Evolutionary conservation across 2,329 filamentous ascomycete species (phyloP).

Genomic region (Epichloe festucae): DNA sequence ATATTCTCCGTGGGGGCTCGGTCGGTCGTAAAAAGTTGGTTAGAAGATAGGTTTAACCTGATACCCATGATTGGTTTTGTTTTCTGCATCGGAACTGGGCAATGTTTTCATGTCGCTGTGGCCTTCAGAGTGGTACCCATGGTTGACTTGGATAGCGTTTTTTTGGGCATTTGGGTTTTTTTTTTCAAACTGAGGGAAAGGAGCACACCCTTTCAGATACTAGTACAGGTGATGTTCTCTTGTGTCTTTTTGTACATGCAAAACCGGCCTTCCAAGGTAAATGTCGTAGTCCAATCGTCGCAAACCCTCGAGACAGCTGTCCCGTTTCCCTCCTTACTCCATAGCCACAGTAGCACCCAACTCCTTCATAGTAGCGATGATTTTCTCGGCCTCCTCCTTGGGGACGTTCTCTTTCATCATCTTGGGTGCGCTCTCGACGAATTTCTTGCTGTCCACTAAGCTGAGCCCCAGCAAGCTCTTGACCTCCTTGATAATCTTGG

Average conservation of each 20-base stretch:
- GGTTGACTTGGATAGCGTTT: not conserved
- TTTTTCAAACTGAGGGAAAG: not conserved
- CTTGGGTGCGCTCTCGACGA: conserved; percentile 96
- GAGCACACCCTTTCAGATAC: conserved; percentile 16
- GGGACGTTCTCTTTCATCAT: conserved; percentile 97
- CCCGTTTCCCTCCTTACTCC: conserved; percentile 49
- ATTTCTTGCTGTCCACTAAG: conserved; percentile 99
- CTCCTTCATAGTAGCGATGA: conserved; percentile 85
- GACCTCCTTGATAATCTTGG: conserved; percentile 99
- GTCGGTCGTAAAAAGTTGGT: not conserved
- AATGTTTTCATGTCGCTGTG: not conserved
- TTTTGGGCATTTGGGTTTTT: not conserved
- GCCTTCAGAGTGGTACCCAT: not conserved
- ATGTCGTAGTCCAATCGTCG: conserved; percentile 11
- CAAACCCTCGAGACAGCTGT: not conserved
- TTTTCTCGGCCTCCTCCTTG: conserved; percentile 99
- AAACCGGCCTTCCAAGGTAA: conserved; percentile 20
- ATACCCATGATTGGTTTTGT: conserved; percentile 15
- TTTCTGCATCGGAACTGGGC: not conserved
- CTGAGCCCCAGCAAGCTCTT: conserved; percentile 91
- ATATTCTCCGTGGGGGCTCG: not conserved
- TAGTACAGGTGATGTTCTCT: conserved; percentile 20
- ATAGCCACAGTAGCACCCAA: conserved; percentile 80
- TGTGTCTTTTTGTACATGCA: conserved; percentile 23
- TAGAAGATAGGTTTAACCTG: conserved; percentile 11